These are phyloP conservation scores for Ophiostoma tasmaniense DNA, from an alignment of 2,329 filamentous ascomycete species.

Conservation along the genomic window DNA sequence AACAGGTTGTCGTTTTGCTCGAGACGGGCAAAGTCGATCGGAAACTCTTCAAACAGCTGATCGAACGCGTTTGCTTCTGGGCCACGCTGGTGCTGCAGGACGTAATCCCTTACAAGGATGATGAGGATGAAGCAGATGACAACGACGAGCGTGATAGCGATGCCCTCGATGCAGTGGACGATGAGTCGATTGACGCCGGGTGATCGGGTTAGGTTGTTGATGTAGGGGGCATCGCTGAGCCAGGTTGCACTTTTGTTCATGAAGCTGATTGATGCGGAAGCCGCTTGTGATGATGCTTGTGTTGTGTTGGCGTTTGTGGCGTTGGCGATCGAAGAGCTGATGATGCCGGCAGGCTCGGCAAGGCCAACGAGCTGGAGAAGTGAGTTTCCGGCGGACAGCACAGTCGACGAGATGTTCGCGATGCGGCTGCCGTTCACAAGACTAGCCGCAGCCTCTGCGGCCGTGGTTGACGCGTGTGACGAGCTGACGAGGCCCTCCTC, in stretches of 20 bases:
- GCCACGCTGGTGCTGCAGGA: constrained; percentile 93
- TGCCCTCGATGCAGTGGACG: constrained; percentile 80
- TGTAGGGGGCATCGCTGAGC: constrained; percentile 47
- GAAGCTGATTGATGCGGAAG: background rate
- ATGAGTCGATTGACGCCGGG: constrained; percentile 67
- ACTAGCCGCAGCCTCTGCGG: too few relatives aligned
- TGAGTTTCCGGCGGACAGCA: background rate
- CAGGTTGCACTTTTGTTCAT: constrained; percentile 32
- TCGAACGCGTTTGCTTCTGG: constrained; percentile 66
- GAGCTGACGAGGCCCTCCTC: constrained; percentile 53
- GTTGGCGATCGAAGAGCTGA: background rate
- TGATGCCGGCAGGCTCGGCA: constrained; percentile 15
- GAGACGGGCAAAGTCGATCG: constrained; percentile 3
- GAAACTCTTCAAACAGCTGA: constrained; percentile 19
- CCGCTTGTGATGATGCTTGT: background rate
- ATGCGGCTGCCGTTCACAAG: background rate
- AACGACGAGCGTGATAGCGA: constrained; percentile 84
- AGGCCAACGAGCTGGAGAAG: constrained; percentile 18
- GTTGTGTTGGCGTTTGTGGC: background rate
- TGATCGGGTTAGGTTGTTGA: constrained; percentile 58
- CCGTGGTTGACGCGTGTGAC: background rate
- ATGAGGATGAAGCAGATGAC: constrained; percentile 94
- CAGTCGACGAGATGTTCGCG: background rate
- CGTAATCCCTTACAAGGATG: constrained; percentile 93
- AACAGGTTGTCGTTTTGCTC: background rate